Percentiles rank a stretch among this genome's conserved stretches.
Conservation (phyloP, 495 filamentous ascomycete species). For the Lasiosphaeria hispida region DNA sequence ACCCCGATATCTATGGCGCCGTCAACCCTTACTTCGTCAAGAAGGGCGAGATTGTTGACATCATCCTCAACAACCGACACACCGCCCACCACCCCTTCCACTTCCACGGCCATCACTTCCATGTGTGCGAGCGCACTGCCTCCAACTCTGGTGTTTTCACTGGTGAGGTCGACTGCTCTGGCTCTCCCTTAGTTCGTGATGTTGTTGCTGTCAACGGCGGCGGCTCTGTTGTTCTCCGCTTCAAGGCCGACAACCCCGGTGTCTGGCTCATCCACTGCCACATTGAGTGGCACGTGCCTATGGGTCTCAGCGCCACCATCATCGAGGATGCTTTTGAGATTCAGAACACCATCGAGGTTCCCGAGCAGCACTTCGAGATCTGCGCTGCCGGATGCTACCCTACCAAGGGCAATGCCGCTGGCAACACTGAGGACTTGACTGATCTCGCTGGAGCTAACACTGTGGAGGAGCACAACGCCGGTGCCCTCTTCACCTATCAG, state of each 20-base stretch:
- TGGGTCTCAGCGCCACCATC: slow-evolving; percentile 67
- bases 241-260: slow-evolving; percentile 66
- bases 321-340: slow-evolving; percentile 57
- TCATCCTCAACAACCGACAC: slow-evolving; percentile 78
- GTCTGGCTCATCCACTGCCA: slow-evolving; percentile 76
- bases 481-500: not conserved
- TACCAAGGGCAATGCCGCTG: slow-evolving; percentile 63
- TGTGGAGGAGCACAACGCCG: not conserved
- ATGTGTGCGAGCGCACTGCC: slow-evolving; percentile 51
- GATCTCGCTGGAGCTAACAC: slow-evolving; percentile 47
- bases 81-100: slow-evolving; percentile 79
- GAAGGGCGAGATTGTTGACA: slow-evolving; percentile 67
- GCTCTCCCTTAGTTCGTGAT: slow-evolving; percentile 57
- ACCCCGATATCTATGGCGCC: slow-evolving; percentile 68
- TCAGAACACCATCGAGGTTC: slow-evolving; percentile 59
- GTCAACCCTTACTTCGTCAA: slow-evolving; percentile 68
- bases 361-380: slow-evolving; percentile 56
- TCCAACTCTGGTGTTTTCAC: slow-evolving; percentile 44
- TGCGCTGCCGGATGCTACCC: slow-evolving; percentile 45
- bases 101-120: slow-evolving; percentile 82
- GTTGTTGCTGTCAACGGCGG: slow-evolving; percentile 53
- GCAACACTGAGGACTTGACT: slow-evolving; percentile 56
- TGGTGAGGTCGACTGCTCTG: slow-evolving; percentile 41
- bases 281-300: slow-evolving; percentile 66
- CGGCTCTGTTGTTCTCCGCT: slow-evolving; percentile 64